These are phyloP conservation scores for Kodamaea sp. DNA, from an alignment of 1,139 yeast genomes.

Conservation along the genomic window DNA sequence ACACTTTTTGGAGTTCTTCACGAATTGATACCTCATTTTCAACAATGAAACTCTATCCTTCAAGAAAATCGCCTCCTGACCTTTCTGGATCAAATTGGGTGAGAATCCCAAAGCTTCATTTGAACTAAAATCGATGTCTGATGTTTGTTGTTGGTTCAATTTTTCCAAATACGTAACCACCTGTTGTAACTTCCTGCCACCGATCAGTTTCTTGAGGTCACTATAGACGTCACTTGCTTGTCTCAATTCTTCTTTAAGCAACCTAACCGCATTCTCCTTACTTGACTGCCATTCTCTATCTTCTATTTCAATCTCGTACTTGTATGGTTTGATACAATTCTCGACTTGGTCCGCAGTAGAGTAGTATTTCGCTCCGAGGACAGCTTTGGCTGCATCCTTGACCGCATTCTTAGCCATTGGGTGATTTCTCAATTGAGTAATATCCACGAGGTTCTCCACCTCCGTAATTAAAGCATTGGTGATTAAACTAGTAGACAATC, in stretches of 20 bases:
- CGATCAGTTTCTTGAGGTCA: slow-evolving; percentile 68
- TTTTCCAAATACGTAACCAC: slow-evolving; percentile 74
- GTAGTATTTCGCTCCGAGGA: slow-evolving; percentile 74
- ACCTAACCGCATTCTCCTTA: slow-evolving; percentile 70
- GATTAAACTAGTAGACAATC: slow-evolving; percentile 79
- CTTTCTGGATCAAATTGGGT: slow-evolving; percentile 65
- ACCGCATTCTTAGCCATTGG: slow-evolving; percentile 83
- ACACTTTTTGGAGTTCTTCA: slow-evolving; percentile 73
- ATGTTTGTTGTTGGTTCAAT: slow-evolving; percentile 43
- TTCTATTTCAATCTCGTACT: slow-evolving; percentile 94
- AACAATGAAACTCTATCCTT: slow-evolving; percentile 73
- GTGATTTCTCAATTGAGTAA: slow-evolving; percentile 77
- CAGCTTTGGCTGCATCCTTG: slow-evolving; percentile 80
- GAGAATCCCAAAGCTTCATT: slow-evolving; percentile 80
- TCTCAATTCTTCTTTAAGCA: slow-evolving; percentile 79
- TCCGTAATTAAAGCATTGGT: slow-evolving; percentile 80
- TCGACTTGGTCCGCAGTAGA: slow-evolving; percentile 98
- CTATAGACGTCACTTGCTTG: slow-evolving; percentile 75
- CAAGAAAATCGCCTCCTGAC: slow-evolving; percentile 83
- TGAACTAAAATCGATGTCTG: slow-evolving; percentile 43
- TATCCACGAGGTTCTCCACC: slow-evolving; percentile 68
- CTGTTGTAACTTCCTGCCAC: slow-evolving; percentile 79
- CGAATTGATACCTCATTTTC: slow-evolving; percentile 71
- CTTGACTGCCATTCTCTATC: slow-evolving; percentile 90
- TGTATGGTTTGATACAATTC: slow-evolving; percentile 95